Conservation (phyloP, 305 asterid genomes). For the Fraxinus nigra region DNA sequence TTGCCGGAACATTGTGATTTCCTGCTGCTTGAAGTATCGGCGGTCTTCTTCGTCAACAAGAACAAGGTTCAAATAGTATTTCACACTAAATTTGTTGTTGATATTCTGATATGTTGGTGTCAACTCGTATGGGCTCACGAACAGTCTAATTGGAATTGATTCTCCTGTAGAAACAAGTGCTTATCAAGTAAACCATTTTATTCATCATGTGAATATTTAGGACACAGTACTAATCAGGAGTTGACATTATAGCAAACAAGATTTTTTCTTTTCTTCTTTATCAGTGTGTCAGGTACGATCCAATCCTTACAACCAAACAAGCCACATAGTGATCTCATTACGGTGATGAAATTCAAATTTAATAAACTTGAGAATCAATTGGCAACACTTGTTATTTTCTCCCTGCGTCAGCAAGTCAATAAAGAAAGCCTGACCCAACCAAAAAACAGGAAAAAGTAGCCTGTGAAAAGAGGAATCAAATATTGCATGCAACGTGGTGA, state of each 20-base stretch:
- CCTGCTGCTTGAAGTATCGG: slow-evolving; percentile 92
- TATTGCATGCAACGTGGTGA: not conserved
- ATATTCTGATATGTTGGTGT: slow-evolving; percentile 83
- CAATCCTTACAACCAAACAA: not conserved
- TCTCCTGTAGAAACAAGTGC: slow-evolving; percentile 57
- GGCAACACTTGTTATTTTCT: not conserved
- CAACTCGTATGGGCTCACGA: slow-evolving; percentile 90
- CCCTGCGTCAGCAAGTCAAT: not conserved
- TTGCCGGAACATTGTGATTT: slow-evolving; percentile 72
- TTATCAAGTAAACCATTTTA: not conserved
- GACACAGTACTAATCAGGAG: not conserved
- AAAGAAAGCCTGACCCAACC: not conserved
- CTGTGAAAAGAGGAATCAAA: not conserved
- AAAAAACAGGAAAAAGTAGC: not conserved
- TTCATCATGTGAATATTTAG: not conserved
- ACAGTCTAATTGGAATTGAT: slow-evolving; percentile 89
- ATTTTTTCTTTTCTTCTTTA: not conserved
- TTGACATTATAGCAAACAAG: not conserved
- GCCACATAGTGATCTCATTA: not conserved
- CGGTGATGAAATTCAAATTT: not conserved
- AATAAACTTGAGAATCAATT: not conserved
- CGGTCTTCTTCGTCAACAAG: slow-evolving; percentile 97
- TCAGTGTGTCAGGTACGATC: not conserved
- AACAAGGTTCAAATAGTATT: slow-evolving; percentile 86
- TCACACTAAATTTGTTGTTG: slow-evolving; percentile 92